A percentile compares a stretch with the other conserved stretches of the same genome.
Conservation (phyloP, 179 eudicot genomes). For the Heliamphora ciliata region DNA sequence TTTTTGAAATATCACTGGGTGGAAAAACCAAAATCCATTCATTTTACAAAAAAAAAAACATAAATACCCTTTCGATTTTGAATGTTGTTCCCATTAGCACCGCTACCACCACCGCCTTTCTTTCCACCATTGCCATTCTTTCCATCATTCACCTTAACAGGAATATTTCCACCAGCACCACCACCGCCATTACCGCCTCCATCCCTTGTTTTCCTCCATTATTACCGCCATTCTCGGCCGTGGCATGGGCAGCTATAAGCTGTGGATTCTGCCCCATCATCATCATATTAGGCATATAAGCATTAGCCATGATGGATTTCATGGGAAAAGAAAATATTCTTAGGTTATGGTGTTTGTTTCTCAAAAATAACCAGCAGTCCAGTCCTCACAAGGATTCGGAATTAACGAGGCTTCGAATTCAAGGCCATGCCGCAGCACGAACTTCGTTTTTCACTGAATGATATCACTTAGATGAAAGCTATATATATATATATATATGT, state of each 20-base stretch:
- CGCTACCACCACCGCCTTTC: slow-evolving; percentile 22
- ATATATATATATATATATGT: no score
- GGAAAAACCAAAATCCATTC: no score
- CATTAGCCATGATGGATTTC: slow-evolving; percentile 26
- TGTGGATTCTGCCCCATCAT: slow-evolving; percentile 32
- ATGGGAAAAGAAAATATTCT: background rate
- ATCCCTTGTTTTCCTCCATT: slow-evolving; percentile 22
- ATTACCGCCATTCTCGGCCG: slow-evolving; percentile 11
- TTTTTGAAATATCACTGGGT: no score
- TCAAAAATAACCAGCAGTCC: no score
- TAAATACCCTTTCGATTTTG: slow-evolving; percentile 21
- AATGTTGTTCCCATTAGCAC: slow-evolving; percentile 6
- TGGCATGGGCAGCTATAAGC: slow-evolving; percentile 23
- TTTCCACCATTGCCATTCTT: slow-evolving; percentile 32
- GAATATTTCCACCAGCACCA: slow-evolving; percentile 22
- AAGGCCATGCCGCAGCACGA: no score
- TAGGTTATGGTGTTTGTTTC: no score
- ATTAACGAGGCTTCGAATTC: no score
- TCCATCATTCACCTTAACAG: slow-evolving; percentile 24
- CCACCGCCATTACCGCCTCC: slow-evolving; percentile 19
- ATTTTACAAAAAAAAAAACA: no score
- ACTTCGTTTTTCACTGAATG: no score
- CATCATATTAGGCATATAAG: slow-evolving; percentile 31
- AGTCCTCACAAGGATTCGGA: slow-evolving; percentile 8
- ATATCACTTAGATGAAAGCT: no score